A percentile compares a stretch with the other conserved stretches of the same genome.
Conservation (phyloP, 768 basidiomycete genomes). For the Ephemerocybe angulata region DNA sequence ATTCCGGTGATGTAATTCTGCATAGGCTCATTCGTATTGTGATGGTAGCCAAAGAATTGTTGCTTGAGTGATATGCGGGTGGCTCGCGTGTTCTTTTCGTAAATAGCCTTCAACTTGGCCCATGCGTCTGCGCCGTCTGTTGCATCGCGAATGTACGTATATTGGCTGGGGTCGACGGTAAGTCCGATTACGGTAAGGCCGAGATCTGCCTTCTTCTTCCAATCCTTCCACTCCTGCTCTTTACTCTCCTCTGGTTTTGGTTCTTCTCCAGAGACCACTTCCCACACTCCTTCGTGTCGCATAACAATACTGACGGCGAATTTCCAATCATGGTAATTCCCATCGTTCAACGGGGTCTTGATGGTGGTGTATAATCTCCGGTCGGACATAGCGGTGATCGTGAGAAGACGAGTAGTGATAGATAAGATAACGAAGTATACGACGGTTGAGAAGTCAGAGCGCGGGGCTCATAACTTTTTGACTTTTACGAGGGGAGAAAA, state of each 20-base stretch:
- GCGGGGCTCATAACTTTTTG: neutral
- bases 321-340: constrained; percentile 18
- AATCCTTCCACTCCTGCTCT: neutral
- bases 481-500: too few relatives aligned
- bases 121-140: constrained; percentile 8
- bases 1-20: neutral
- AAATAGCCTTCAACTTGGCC: constrained; percentile 8
- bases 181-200: constrained; percentile 19
- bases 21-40: neutral
- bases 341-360: constrained; percentile 3
- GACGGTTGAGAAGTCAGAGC: neutral
- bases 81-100: constrained; percentile 20
- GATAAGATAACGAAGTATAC: neutral
- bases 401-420: neutral
- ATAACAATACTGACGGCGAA: constrained; percentile 14
- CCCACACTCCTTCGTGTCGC: constrained; percentile 9
- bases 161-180: constrained; percentile 17
- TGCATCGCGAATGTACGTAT: constrained; percentile 15
- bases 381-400: neutral
- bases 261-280: neutral
- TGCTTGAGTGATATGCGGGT: constrained; percentile 19
- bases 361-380: neutral
- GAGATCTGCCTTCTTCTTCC: constrained; percentile 12
- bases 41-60: constrained; percentile 14
- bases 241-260: neutral